A percentile compares a stretch with the other conserved stretches of the same genome.
These are phyloP conservation scores for Paramecium caudatum DNA, from an alignment of 73 alveolate genomes.

Conservation along the genomic window DNA sequence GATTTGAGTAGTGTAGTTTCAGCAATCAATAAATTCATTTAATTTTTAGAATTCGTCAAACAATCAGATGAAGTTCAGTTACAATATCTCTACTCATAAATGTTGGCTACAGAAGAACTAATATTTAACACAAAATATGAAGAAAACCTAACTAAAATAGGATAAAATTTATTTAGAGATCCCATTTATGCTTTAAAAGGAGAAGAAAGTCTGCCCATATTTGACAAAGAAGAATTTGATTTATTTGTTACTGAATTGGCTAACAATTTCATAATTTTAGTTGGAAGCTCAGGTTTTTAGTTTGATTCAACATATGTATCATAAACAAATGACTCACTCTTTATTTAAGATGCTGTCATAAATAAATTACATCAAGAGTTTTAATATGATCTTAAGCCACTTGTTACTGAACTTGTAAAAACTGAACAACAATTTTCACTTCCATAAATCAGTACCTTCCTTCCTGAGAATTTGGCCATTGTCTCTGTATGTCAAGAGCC, in stretches of 20 bases:
- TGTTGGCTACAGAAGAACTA: slow-evolving; percentile 62
- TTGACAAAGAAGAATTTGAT: slow-evolving; percentile 56
- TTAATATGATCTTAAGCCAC: not conserved
- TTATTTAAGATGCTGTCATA: slow-evolving; percentile 21
- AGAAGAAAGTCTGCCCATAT: slow-evolving; percentile 44
- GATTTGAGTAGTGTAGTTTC: not conserved
- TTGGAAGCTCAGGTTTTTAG: not conserved
- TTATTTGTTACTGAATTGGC: not conserved
- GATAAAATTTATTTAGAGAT: slow-evolving; percentile 32
- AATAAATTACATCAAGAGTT: slow-evolving; percentile 34
- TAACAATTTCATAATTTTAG: not conserved
- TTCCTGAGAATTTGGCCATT: slow-evolving; percentile 43
- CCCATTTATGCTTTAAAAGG: slow-evolving; percentile 47
- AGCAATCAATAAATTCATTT: not conserved
- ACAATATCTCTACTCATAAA: slow-evolving; percentile 11
- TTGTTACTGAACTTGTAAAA: not conserved
- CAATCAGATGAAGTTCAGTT: slow-evolving; percentile 22
- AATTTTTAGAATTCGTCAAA: not conserved
- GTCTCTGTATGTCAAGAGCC: slow-evolving; percentile 47
- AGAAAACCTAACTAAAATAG: not conserved
- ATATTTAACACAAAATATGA: slow-evolving; percentile 1
- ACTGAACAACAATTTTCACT: not conserved
- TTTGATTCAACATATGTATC: not conserved
- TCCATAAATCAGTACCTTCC: slow-evolving; percentile 35
- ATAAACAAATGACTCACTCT: not conserved